Conservation (phyloP, 306 rosid genomes). For the Clitoria ternatea region DNA sequence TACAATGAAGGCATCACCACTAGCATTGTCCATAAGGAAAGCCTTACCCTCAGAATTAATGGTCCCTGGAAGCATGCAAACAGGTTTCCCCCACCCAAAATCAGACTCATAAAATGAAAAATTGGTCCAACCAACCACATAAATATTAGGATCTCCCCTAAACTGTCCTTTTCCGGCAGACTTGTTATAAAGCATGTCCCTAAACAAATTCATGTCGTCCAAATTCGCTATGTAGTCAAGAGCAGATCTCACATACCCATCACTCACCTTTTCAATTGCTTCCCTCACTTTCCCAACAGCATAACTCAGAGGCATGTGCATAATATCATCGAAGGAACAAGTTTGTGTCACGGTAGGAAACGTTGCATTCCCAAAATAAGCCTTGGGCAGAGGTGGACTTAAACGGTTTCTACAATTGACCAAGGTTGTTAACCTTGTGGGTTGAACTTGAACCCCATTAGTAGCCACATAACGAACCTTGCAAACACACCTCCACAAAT, state of each 20-base stretch:
- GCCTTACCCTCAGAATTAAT: conserved; percentile 24
- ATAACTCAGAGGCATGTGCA: conserved; percentile 13
- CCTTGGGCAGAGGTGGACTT: conserved; percentile 15
- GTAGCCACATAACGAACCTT: conserved; percentile 21
- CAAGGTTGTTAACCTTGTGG: conserved; percentile 25
- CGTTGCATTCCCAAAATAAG: conserved; percentile 33
- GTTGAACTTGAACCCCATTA: conserved; percentile 12
- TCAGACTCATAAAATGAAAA: conserved; percentile 5
- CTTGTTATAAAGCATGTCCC: conserved; percentile 11
- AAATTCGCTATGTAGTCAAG: conserved; percentile 29
- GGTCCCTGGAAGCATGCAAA: conserved; percentile 3
- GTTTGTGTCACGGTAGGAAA: conserved; percentile 29
- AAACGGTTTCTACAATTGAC: conserved; percentile 35
- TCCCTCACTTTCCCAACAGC: conserved; percentile 19
- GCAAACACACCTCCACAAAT: conserved; percentile 36
- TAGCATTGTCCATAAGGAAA: background rate
- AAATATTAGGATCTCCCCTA: conserved; percentile 21
- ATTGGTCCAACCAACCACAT: conserved; percentile 26
- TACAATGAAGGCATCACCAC: conserved; percentile 29
- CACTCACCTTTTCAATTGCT: conserved; percentile 20
- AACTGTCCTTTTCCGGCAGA: background rate
- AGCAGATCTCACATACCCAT: conserved; percentile 36
- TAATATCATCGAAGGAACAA: conserved; percentile 28
- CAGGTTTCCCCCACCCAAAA: conserved; percentile 38
- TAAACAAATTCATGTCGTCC: conserved; percentile 19